Base-by-base conservation (phyloP, 2,329 filamentous ascomycete species). In the Sclerotinia sclerotiorum region DNA sequence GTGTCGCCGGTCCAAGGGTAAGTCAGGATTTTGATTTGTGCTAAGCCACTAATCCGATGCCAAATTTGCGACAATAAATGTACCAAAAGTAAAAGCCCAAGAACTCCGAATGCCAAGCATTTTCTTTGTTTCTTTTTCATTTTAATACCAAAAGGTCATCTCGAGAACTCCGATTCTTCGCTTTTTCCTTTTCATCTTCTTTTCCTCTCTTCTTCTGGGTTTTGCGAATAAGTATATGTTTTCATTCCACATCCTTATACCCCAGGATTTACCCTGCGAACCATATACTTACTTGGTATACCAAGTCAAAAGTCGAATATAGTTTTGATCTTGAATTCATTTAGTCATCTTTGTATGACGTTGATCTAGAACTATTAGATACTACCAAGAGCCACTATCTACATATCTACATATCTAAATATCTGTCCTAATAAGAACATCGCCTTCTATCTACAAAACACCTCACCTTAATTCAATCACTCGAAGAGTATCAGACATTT, bases 1-100 rank as follows among this genome's bases (percentile, higher is more conserved):
- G 13, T 13, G 42, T 57, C 7, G 29, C 35, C 35, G 60, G 3
- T 49, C 2, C 7, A 32, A 51, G 32, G 29, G 19, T 3, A 19
- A 15, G 17, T 35, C 4, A 21, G 32, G 13, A 24, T 24, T 21
- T n/a, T 10, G 24, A 46, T n/a, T 46, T 19, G 27, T 60, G 57
- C 57, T 61, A 48, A 61, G 57, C 57, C 57, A 48, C 42, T 10
- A 19, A 19, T 27, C 55, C 7, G 42, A 42, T 24, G 51, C 35
- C 48, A 63, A 68, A 27, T 64, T 65, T 68, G 66, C 66, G 60
- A 68, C 58, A 49, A 48, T 49, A 56, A 54, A 46, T 44, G 66
- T 55, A 42, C 54, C 44, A 66, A 27, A 24, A 24, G 21, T 13
- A 65, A 58, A 27, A 35, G 29, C 42, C 54, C 24, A 48, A 32